These are phyloP conservation scores for Leptographium flavum DNA, from an alignment of 2,329 filamentous ascomycete genomes.

Conservation along the genomic window DNA sequence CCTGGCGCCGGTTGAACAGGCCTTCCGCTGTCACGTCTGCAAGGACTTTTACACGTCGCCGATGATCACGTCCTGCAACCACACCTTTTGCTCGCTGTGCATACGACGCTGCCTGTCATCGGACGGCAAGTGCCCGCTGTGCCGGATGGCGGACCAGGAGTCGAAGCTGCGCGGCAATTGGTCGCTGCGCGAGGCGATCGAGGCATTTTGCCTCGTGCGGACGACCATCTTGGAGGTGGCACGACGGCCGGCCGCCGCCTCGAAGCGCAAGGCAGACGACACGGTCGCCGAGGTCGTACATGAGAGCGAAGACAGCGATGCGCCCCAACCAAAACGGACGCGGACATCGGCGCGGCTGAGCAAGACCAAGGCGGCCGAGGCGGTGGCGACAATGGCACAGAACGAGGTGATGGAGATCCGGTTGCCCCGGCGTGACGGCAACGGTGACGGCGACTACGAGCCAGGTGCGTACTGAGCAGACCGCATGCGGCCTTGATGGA, in stretches of 20 bases:
- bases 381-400: conserved; percentile 21
- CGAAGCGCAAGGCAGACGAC: conserved; percentile 38
- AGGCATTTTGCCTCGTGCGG: conserved; percentile 57
- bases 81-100: conserved; percentile 94
- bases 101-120: conserved; percentile 73
- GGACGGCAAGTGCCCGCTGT: conserved; percentile 80
- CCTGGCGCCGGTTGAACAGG: conserved; percentile 62
- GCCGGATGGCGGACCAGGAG: conserved; percentile 66
- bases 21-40: conserved; percentile 89
- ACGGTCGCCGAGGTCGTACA: neutral
- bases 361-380: conserved; percentile 24
- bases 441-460: conserved; percentile 19
- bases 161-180: conserved; percentile 74
- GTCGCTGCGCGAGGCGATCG: conserved; percentile 71
- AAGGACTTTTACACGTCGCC: conserved; percentile 94
- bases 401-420: conserved; percentile 14
- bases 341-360: conserved; percentile 36
- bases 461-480: conserved; percentile 16
- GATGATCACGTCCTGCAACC: conserved; percentile 86
- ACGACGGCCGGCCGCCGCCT: conserved; percentile 17
- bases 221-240: conserved; percentile 51
- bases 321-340: conserved; percentile 30
- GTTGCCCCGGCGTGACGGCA: conserved; percentile 5
- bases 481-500: too few species aligned
- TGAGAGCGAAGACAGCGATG: conserved; percentile 6